Base-by-base conservation (phyloP, 2,329 filamentous ascomycete genomes). In the Hymenoscyphus linearis region DNA sequence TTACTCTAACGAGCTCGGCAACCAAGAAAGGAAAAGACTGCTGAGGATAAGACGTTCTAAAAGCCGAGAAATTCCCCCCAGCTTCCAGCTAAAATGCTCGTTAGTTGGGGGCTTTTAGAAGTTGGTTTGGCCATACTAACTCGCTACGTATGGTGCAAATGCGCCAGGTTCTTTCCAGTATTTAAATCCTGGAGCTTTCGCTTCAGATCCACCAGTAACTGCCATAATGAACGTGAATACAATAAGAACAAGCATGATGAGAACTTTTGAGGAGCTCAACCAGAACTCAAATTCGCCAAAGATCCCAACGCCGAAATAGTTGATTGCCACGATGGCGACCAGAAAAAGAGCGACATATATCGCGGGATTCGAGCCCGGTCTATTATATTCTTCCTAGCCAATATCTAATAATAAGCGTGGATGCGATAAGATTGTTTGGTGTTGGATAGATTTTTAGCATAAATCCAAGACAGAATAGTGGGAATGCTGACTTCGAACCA, bases 371-470 rank as follows among this genome's bases (percentile, higher is more conserved):
- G 93, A 80, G 55, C 59, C 63, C 14, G 64, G 61, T 13, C 66
- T 64, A 34, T 65, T 57, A 37, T 66, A 66, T 2, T 37, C 62
- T 18, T 37, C 44, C 52, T 76, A 90, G 76, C 91, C 91, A 96
- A 69, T 86, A 92, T 67, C 88, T 85, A 61, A 96, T 88, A 61
- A 93, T 88, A 40, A 96, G 76, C 4, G 89, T 84, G n/a, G 83
- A 85, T 31, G 91, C 91, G 0, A 90, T 95, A 44, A 96, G 78
- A 73, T 96, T 90, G 71, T 95, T 95, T 1, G 91, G 90, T 1
- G 89, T 92, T 56, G 90, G 72, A 95, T 90, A 74, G 95, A 95
- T 84, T 93, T 76, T 13, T 25, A 2, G 72, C 73, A 18, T 18
- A 37, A n/a, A 4, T 14, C 31, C 27, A 6, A 10, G 22, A 22